These are phyloP conservation scores for Cichorium intybus DNA, from an alignment of 140 eudicot species.

Conservation along the genomic window DNA sequence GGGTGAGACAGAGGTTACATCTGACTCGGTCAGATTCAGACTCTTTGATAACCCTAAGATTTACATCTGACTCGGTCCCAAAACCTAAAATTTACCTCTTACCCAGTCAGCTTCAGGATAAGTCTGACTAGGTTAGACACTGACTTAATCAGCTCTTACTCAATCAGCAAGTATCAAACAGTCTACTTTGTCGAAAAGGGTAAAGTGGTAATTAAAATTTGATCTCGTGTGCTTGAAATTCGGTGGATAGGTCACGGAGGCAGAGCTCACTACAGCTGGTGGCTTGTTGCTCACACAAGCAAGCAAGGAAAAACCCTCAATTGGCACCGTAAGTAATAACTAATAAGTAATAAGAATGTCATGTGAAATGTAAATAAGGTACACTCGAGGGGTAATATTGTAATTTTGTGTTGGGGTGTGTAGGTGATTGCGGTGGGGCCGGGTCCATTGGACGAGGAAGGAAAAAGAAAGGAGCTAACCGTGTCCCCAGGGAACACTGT, in stretches of 20 bases:
- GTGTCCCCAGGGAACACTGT: slow-evolving; percentile 65
- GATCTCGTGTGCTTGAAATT: slow-evolving; percentile 3
- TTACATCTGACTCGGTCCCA: too few relatives aligned
- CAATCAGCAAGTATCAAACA: too few relatives aligned
- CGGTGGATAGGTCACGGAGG: slow-evolving; percentile 53
- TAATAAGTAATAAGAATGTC: not conserved
- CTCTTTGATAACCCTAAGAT: too few relatives aligned
- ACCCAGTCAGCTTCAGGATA: too few relatives aligned
- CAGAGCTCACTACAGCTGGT: slow-evolving; percentile 75
- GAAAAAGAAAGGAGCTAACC: slow-evolving; percentile 58
- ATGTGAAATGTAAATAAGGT: not conserved
- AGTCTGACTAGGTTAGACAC: too few relatives aligned
- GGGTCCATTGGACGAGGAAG: slow-evolving; percentile 76
- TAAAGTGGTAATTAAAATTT: not conserved
- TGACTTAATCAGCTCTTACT: too few relatives aligned
- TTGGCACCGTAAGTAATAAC: slow-evolving; percentile 59
- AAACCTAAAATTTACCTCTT: too few relatives aligned
- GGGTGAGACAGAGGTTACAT: too few relatives aligned
- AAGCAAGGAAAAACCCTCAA: slow-evolving; percentile 72
- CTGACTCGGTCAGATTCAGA: too few relatives aligned
- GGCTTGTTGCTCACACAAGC: slow-evolving; percentile 68
- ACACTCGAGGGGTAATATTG: not conserved
- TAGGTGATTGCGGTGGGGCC: slow-evolving; percentile 92
- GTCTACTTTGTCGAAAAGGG: not conserved
- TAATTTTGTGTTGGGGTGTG: not conserved